Base-by-base conservation (phyloP, 2,329 filamentous ascomycete species). In the Colletotrichum endophyticum region DNA sequence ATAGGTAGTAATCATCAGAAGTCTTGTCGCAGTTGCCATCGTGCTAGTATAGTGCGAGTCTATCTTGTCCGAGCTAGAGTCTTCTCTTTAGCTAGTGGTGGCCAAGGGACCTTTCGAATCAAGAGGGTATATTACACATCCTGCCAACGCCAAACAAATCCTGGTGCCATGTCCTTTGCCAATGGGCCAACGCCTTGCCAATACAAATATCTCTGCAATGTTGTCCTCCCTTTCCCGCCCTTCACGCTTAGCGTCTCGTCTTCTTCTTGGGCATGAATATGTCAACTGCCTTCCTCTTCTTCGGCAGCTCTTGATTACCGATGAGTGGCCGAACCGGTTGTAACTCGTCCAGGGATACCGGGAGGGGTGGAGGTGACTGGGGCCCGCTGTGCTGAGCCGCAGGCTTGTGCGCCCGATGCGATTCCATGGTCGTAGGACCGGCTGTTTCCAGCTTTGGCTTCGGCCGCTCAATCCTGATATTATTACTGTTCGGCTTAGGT, bases 181-280 rank as follows among this genome's bases (percentile, higher is more conserved):
- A 30, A 49, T 66, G 53, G 32, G 32, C 39, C 34, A 53, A 75
- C 49, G 72, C 61, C 72, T 25, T 57, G 30, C 19, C 19, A 32
- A 32, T 62, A 57, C 32, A 71, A 62, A 34, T 72, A 19, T 32
- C 28, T n/a, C 32, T 19, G 32, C 32, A 22, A 39, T 9, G n/a
- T 64, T n/a, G 11, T 44, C 32, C 25, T 57, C 19, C 13, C n/a
- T 19, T 32, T 36, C 30, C 27, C 70, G 53, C 15, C 57, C 12
- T 36, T 9, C 11, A 15, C 13, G 27, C 15, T 61, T 66, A 66
- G 12, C 68, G 66, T 28, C 56, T 61, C 59, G 76, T 70, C 80
- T 86, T 89, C 81, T 88, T 88, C 8, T 84, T 87, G 61, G 83
- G 85, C 87, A 90, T 89, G 77, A 91, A 91, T n/a, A 90, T 83